Evolutionary conservation across 1,284 basidiomycete species (phyloP).

Genomic region (Fomes fomentarius): DNA sequence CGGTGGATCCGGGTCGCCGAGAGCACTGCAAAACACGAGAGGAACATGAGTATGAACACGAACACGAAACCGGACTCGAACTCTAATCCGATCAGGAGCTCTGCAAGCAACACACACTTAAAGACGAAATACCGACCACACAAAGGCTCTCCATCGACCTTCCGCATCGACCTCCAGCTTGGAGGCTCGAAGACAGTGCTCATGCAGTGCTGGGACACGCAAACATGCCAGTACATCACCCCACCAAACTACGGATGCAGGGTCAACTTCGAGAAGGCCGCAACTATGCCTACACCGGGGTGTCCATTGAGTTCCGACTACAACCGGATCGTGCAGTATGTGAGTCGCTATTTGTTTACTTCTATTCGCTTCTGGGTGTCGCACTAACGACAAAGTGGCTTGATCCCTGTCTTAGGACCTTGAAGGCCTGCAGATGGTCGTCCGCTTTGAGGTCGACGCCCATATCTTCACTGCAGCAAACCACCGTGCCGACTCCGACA

Average conservation of each 20-base stretch:
- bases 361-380: not conserved
- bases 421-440: conserved; percentile 31
- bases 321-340: conserved; percentile 54
- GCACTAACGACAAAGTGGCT: not conserved
- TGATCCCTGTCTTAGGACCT: conserved; percentile 25
- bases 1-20: conserved; percentile 43
- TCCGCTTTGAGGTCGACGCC: conserved; percentile 36
- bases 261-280: conserved; percentile 50
- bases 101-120: not conserved
- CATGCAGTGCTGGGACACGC: conserved; percentile 43
- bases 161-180: conserved; percentile 59
- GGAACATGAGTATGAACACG: too few relatives aligned
- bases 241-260: conserved; percentile 37
- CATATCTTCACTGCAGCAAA: conserved; percentile 7
- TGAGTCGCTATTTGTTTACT: conserved; percentile 34
- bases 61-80: not conserved
- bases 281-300: conserved; percentile 42
- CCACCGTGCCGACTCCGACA: too few relatives aligned
- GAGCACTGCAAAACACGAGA: not conserved
- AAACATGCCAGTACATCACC: conserved; percentile 1
- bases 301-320: conserved; percentile 47
- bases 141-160: conserved; percentile 23
- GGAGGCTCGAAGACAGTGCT: conserved; percentile 54
- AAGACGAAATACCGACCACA: not conserved
- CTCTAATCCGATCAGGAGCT: not conserved